These are phyloP conservation scores for Cetradonia linearis DNA, from an alignment of 495 filamentous ascomycete genomes.

Conservation along the genomic window DNA sequence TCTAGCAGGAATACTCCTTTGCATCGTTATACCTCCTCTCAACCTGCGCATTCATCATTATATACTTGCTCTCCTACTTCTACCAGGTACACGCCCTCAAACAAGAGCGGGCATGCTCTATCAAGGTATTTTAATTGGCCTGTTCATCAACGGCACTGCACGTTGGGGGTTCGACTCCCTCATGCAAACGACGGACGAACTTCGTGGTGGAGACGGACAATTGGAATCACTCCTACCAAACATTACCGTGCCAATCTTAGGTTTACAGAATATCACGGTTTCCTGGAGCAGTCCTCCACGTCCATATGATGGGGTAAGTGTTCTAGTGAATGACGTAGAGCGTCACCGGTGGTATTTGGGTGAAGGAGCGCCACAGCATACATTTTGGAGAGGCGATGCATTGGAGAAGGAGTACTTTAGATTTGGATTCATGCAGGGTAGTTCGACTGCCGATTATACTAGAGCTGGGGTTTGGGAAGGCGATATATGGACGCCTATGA, in stretches of 20 bases:
- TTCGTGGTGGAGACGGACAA: conserved; percentile 56
- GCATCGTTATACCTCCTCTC: conserved; percentile 67
- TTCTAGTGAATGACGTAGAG: conserved; percentile 93
- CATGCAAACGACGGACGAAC: conserved; percentile 66
- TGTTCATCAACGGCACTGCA: conserved; percentile 87
- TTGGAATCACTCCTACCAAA: conserved; percentile 59
- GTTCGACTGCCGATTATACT: conserved; percentile 61
- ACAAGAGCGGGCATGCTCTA: conserved; percentile 70
- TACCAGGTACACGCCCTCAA: conserved; percentile 75
- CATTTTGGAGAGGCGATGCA: conserved; percentile 18
- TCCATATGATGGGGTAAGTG: conserved; percentile 62
- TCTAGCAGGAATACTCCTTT: conserved; percentile 45
- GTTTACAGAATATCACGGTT: conserved; percentile 44
- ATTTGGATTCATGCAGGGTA: conserved; percentile 70
- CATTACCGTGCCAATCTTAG: conserved; percentile 32
- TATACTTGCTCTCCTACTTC: conserved; percentile 71
- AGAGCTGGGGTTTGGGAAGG: conserved; percentile 66
- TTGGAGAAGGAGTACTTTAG: conserved; percentile 63
- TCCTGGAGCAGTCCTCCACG: conserved; percentile 40
- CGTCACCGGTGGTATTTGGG: conserved; percentile 55
- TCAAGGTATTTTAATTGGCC: conserved; percentile 77
- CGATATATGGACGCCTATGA: conserved; percentile 35
- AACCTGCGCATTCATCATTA: conserved; percentile 91
- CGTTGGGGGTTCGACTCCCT: conserved; percentile 89
- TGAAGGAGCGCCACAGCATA: conserved; percentile 30